Base-by-base conservation (phyloP, 371 early-diverging fungal species). In the Apophysomyces trapeziformis region DNA sequence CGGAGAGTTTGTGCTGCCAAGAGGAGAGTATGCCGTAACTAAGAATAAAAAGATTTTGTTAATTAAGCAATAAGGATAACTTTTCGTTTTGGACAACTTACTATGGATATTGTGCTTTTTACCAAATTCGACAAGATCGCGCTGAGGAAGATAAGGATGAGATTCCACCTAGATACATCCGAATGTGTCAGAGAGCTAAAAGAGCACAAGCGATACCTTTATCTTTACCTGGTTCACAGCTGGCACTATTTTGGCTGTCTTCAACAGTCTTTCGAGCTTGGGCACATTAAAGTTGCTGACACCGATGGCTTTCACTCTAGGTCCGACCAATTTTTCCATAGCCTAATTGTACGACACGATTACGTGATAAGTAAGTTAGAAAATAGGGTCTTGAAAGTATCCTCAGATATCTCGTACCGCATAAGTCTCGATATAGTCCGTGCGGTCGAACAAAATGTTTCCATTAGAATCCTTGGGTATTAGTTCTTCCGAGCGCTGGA, bases 21-120 rank as follows among this genome's bases (percentile, higher is more conserved):
- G 84, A 35, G 98, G 95, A 32, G 91, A 90, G 82, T 95, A 97
- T 4, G 93, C 96, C 38, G 93, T 90, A 16, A 95, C 93, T 85
- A 45, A 69, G 38, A 47, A 82, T 65, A 74, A 90, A 89, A 75
- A 79, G 92, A 18, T 59, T 45, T 38, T 58, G 56, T 38, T 46
- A 36, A 56, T 39, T 13, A 37, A 21, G 6, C 18, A 26, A 26
- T 26, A 26, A 26, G 32, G 35, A 18, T 41, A 13, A 60, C 41
- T 6, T 7, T 58, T 47, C 12, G 12, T 39, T 6, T 18, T 26
- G n/a, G 14, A 32, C 21, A 11, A 18, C 44, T 18, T 70, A 77
- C 77, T 64, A 57, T 73, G 72, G n/a, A 75, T 63, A 35, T 56
- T 61, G 18, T 75, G 47, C 46, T 74, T 66, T 50, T 59, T 54